Evolutionary conservation across 1,284 basidiomycete species (phyloP).

Genomic region (Malassezia brasiliensis): DNA sequence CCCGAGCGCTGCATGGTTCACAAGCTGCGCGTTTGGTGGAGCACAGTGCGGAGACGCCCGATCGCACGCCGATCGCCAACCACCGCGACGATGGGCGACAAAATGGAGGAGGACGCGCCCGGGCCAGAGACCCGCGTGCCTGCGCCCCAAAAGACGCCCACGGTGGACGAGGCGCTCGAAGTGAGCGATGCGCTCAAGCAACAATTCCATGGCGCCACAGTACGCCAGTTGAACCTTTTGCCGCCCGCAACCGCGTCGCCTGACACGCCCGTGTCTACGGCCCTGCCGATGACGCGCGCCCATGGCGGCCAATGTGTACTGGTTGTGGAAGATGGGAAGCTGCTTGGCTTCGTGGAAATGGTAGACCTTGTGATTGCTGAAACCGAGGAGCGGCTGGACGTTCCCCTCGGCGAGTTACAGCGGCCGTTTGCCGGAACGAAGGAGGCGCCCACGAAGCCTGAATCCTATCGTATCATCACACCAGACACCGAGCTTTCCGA

Average conservation of each 20-base stretch:
- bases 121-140: neutral
- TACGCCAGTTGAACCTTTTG: slow-evolving; percentile 4
- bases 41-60: neutral
- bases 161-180: neutral
- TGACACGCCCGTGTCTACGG: neutral
- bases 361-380: slow-evolving; percentile 24
- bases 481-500: slow-evolving; percentile 42
- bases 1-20: neutral
- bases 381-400: slow-evolving; percentile 22
- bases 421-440: slow-evolving; percentile 14
- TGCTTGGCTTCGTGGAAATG: slow-evolving; percentile 40
- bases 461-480: slow-evolving; percentile 35
- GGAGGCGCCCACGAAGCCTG: slow-evolving; percentile 9
- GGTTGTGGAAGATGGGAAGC: slow-evolving; percentile 24
- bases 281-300: slow-evolving; percentile 9
- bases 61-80: neutral
- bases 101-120: neutral
- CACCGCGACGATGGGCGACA: neutral
- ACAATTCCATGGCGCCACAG: slow-evolving; percentile 3
- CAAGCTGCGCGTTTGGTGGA: too few relatives aligned
- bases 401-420: slow-evolving; percentile 28
- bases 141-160: neutral
- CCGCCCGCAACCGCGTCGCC: slow-evolving; percentile 2
- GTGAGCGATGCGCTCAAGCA: neutral
- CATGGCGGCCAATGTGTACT: slow-evolving; percentile 11